These are phyloP conservation scores for Coemansia sp. DNA, from an alignment of 192 early-diverging fungal species.

Conservation along the genomic window DNA sequence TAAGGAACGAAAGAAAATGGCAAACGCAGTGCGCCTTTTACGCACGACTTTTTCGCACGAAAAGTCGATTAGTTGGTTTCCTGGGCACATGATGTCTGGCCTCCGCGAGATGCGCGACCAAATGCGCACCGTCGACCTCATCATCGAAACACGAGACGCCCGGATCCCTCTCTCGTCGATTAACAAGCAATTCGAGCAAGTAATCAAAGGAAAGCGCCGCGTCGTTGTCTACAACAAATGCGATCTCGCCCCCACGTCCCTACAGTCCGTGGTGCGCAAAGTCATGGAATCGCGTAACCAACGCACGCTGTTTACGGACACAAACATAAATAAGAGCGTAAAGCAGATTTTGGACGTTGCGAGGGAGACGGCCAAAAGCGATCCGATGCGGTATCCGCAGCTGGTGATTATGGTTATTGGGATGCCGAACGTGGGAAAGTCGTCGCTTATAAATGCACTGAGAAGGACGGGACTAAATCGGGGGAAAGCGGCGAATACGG, in stretches of 20 bases:
- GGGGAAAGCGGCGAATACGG: constrained; percentile 80
- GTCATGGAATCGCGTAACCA: constrained; percentile 49
- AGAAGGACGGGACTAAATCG: constrained; percentile 70
- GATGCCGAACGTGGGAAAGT: constrained; percentile 97
- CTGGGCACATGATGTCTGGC: constrained; percentile 83
- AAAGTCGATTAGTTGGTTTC: constrained; percentile 81
- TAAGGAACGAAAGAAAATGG: background rate
- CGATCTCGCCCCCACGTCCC: constrained; percentile 75
- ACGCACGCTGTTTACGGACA: constrained; percentile 13
- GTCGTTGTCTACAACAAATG: constrained; percentile 91
- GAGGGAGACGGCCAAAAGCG: constrained; percentile 47
- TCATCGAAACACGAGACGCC: constrained; percentile 94
- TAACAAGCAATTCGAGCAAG: constrained; percentile 76
- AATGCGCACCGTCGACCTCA: constrained; percentile 71
- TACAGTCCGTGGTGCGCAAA: constrained; percentile 28
- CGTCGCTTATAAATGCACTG: constrained; percentile 85
- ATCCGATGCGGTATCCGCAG: constrained; percentile 44
- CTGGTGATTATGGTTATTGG: constrained; percentile 79
- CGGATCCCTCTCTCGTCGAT: constrained; percentile 89
- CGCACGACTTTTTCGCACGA: constrained; percentile 54
- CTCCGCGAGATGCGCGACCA: constrained; percentile 70
- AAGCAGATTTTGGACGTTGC: constrained; percentile 68
- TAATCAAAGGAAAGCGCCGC: constrained; percentile 62
- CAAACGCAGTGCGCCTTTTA: background rate
- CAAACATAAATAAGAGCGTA: constrained; percentile 49